Evolutionary conservation across 1,284 basidiomycete genomes (phyloP).

Genomic region (Ganoderma meredithae): DNA sequence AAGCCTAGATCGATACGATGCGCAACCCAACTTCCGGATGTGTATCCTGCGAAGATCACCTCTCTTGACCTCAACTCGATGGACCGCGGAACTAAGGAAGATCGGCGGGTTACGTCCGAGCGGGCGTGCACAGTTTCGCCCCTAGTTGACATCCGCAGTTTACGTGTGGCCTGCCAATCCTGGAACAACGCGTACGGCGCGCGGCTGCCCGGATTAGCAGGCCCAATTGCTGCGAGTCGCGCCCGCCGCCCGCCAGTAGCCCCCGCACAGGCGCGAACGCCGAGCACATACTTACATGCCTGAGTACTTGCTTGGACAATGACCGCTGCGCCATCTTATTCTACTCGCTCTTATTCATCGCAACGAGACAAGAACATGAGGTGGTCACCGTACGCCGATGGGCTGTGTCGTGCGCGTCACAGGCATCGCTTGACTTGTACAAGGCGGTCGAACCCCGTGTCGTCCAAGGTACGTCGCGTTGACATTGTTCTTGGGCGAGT

Average conservation of each 20-base stretch:
- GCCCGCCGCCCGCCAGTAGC: not conserved
- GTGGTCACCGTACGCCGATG: not conserved
- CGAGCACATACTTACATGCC: not conserved
- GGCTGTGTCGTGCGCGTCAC: not conserved
- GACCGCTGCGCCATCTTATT: not conserved
- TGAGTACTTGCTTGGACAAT: not conserved
- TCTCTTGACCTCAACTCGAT: not conserved
- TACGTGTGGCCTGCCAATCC: not conserved
- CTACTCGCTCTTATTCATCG: not conserved
- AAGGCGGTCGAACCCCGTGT: not conserved
- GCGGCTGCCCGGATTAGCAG: not conserved
- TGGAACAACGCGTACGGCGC: not conserved
- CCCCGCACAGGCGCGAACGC: not conserved
- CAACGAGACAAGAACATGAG: not conserved
- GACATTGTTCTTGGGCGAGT: not conserved
- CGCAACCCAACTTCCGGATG: not conserved
- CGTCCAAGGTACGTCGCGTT: not conserved
- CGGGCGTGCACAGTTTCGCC: not conserved
- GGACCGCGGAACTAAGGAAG: not conserved
- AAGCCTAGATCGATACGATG: not conserved
- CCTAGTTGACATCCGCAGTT: conserved; percentile 6
- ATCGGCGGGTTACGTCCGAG: not conserved
- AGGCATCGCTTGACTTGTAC: not conserved
- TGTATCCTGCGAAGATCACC: not conserved
- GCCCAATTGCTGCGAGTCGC: not conserved